Evolutionary conservation across 345 rosid genomes (phyloP).

Genomic region (Sonneratia caseolaris): DNA sequence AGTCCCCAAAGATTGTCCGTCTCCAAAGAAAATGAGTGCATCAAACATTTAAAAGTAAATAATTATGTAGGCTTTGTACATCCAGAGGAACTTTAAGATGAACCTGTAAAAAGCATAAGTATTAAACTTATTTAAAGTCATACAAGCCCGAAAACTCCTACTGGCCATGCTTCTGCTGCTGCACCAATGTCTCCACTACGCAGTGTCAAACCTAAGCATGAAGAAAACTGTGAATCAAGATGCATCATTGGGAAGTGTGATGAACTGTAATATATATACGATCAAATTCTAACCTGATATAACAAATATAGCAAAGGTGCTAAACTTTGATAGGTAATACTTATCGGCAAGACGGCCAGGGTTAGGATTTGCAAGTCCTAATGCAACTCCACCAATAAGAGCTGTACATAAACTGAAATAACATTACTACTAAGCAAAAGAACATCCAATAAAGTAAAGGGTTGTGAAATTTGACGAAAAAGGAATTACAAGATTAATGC

Average conservation of each 20-base stretch:
- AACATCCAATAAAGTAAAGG: background rate
- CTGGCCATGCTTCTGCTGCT: conserved; percentile 81
- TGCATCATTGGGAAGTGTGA: conserved; percentile 3
- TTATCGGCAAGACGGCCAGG: conserved; percentile 82
- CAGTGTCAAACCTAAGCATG: conserved; percentile 66
- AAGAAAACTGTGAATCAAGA: background rate
- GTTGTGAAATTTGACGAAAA: background rate
- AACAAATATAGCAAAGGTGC: conserved; percentile 68
- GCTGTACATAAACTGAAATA: conserved; percentile 37
- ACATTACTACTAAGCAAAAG: background rate
- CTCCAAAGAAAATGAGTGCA: background rate
- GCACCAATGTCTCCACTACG: conserved; percentile 68
- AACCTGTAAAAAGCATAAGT: conserved; percentile 30
- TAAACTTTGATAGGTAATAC: conserved; percentile 58
- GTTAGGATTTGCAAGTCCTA: conserved; percentile 76
- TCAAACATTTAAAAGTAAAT: background rate
- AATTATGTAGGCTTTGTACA: background rate
- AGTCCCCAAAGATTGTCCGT: background rate
- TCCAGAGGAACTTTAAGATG: conserved; percentile 4
- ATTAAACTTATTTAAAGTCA: conserved; percentile 35
- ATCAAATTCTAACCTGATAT: conserved; percentile 50
- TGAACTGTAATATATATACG: background rate
- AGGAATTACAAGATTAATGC: background rate
- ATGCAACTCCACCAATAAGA: conserved; percentile 65
- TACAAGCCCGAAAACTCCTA: conserved; percentile 88